These are phyloP conservation scores for Plasmodium yoelii DNA, from an alignment of 169 alveolate species.

Conservation along the genomic window DNA sequence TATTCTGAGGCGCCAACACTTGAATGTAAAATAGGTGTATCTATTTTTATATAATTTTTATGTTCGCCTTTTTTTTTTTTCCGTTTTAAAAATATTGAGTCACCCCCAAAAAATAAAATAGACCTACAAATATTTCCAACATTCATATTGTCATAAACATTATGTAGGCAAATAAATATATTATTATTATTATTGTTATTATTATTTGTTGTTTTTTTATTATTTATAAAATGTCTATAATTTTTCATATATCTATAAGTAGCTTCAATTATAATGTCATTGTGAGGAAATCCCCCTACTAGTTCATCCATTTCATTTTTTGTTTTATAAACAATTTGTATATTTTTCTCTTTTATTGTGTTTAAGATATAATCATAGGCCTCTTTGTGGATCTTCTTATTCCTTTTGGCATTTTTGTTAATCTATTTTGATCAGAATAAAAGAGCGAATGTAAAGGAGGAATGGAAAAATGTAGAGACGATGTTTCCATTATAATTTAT, in stretches of 20 bases:
- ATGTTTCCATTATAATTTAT: neutral
- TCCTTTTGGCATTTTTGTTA: conserved; percentile 7
- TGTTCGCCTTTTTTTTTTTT: conserved; percentile 21
- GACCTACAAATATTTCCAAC: conserved; percentile 58
- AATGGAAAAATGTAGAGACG: too few relatives aligned
- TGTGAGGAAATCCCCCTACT: conserved; percentile 58
- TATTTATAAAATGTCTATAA: conserved; percentile 22
- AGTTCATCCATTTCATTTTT: conserved; percentile 45
- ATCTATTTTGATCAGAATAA: conserved; percentile 5
- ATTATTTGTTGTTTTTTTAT: neutral
- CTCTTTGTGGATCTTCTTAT: conserved; percentile 34
- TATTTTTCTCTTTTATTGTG: conserved; percentile 18
- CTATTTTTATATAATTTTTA: conserved; percentile 23
- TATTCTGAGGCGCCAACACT: conserved; percentile 66
- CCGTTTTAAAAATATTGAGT: conserved; percentile 46
- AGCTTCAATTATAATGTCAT: conserved; percentile 38
- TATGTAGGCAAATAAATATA: conserved; percentile 37
- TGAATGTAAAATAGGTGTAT: conserved; percentile 60
- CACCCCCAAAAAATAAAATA: conserved; percentile 59
- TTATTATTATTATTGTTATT: conserved; percentile 13
- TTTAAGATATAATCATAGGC: conserved; percentile 30
- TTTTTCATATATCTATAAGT: conserved; percentile 30
- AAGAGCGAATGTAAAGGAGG: too few relatives aligned
- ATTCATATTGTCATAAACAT: conserved; percentile 69
- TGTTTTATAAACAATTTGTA: neutral